Evolutionary conservation across 768 basidiomycete genomes (phyloP), one percentile per base, ranked within the genome.

Genomic region (Kwoniella sp.): DNA sequence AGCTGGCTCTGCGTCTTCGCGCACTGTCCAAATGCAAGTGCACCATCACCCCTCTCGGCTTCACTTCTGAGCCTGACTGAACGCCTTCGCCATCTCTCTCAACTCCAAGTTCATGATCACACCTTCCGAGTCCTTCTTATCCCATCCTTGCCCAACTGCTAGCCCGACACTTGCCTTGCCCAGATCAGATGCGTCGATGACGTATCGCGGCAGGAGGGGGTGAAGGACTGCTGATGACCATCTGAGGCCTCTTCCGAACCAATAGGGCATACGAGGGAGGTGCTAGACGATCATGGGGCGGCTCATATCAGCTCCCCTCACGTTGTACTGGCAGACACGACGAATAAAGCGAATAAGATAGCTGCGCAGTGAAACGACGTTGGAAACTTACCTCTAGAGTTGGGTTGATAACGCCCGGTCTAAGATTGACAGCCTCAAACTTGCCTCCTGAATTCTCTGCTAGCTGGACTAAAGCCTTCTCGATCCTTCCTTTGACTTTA

Each of bases 401-500:
- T 10, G 68, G 67, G 13, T 62, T 52, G 55, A 71, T 71, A 5
- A 62, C 67, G 10, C 68, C 70, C 19, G 70, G 70, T 36, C 70
- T 58, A 3, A 71, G 44, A n/a, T 55, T 63, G 24, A 71, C 54
- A 12, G 60, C 60, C 53, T 67, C 49, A 27, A 71, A 62, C 9
- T 26, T 60, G 8, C 40, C 40, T 44, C 17, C 17, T 15, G 40
- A 44, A 24, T 60, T 40, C 22, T 48, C 33, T 7, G 52, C 58
- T 15, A 59, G 4, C 4, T 22, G 46, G 7, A 57, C 1, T 10
- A 71, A 27, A 15, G 46, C 70, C 30, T 66, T 69, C 53, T 71
- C 70, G 1, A 60, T 64, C 27, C 78, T n/a, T 24, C 82, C 82
- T 79, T 82, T 82, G 58, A 82, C 77, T 2, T 74, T 65, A 1